Base-by-base conservation (phyloP, 2,329 filamentous ascomycete genomes). In the Botrytis pseudocinerea region DNA sequence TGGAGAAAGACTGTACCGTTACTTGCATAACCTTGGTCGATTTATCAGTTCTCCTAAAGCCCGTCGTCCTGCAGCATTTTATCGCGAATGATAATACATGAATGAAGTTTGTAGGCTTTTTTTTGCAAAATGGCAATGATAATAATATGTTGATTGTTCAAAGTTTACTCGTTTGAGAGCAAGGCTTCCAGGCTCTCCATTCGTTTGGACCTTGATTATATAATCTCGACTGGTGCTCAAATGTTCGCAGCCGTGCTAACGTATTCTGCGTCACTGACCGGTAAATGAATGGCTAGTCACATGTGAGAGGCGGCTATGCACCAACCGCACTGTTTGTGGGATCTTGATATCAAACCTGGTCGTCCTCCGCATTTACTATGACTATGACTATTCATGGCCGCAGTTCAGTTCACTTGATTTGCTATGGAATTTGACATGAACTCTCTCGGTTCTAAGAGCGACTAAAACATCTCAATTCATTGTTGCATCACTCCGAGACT, bases 91-190 rank as follows among this genome's bases (percentile, higher is more conserved):
- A 57, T 22, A 20, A 42, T 35, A 25, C 57, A 22, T 42, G 35
- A 32, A 68, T 14, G 9, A 20, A 42, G 20, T 2, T 57, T 18
- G 65, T 32, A 40, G 65, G 25, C 48, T 68, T 42, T n/a, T n/a
- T 65, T 32, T 16, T 22, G 48, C 12, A 57, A 40, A 48, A 57
- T 42, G 4, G 14, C 22, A 57, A 57, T 4, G 18, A 54, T 68
- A 35, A 65, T 65, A 28, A 28, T 18, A 68, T 68, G 48, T 68
- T 65, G 44, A 48, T 35, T 48, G 62, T 48, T 65, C 25, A 18
- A 32, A 42, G 65, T 28, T 68, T 57, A 68, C 40, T 57, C 35
- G 25, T 68, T 57, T 68, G 5, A n/a, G 1, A 68, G 35, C 46
- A 68, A 68, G 48, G 64, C 64, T 68, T 54, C 48, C 25, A 57